Base-by-base conservation (phyloP, 2,329 filamentous ascomycete genomes). In the Penicillium frequentans region DNA sequence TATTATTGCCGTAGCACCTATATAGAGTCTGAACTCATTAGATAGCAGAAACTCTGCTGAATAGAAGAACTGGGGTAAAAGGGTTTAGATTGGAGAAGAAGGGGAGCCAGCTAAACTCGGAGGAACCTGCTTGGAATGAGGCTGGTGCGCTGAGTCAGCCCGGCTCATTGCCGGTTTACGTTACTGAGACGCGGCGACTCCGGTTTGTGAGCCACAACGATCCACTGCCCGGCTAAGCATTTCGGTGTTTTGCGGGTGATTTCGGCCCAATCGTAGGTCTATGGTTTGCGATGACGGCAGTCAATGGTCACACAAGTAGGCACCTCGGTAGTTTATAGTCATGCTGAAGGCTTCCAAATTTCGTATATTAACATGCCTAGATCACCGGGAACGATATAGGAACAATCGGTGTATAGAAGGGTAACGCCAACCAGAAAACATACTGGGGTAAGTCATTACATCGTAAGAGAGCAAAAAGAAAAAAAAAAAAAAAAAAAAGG, bases 1-100 rank as follows among this genome's bases (percentile, higher is more conserved):
- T 73, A 73, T 57, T 62, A 66, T 68, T 74, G 72, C 72, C 71
- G 72, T 73, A 73, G 64, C 72, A 74, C 72, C 72, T 74, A 72
- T 64, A 64, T 64, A 63, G 52, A 69, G 66, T 65, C 68, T 63
- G 66, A 64, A 74, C 69, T 73, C 72, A 74, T 74, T 69, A 74
- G 72, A 74, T 70, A 74, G 72, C 68, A 63, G 54, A 68, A 67
- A 62, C 65, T 67, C 70, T 71, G 69, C 70, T 61, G 59, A 66
- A 54, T 43, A 58, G 52, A 58, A 52, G 39, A 58, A 54, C 50
- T 57, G 59, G 49, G 54, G 55, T 46, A 48, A 54, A 56, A 57
- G 52, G 57, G 42, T 47, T 45, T 51, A 51, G 33, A 51, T 42
- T 49, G 33, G 52, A 54, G 57, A 59, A 54, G 64, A 57, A 64